phyloP scores from a whole-genome alignment of 73 alveolate species.

The Paramecium biaurelia region DNA sequence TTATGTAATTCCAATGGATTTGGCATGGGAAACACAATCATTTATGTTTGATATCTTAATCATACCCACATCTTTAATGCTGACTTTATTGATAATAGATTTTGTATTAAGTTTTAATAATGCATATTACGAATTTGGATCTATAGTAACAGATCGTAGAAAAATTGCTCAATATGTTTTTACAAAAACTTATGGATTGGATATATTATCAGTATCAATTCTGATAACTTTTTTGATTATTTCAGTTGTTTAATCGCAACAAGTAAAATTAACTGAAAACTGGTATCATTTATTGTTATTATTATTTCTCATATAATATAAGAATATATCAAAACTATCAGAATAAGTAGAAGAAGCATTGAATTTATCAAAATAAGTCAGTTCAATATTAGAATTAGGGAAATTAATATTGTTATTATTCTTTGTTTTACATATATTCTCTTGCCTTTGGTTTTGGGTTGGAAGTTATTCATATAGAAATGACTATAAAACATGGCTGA shows the following conservation, averaged over 20 bases:
- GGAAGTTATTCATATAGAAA: not conserved
- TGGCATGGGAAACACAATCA: conserved; percentile 11
- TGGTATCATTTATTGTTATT: conserved; percentile 25
- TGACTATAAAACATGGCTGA: not conserved
- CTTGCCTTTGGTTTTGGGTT: conserved; percentile 25
- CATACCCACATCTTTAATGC: not conserved
- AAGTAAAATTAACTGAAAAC: not conserved
- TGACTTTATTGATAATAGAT: not conserved
- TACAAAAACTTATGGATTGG: not conserved
- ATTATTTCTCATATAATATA: not conserved
- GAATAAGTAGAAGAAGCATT: conserved; percentile 2
- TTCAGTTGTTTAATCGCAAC: not conserved
- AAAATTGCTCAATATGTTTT: conserved; percentile 9
- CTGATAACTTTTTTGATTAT: not conserved
- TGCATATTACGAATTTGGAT: conserved; percentile 38
- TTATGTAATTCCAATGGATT: conserved; percentile 16
- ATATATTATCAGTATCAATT: not conserved
- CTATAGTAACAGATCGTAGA: conserved; percentile 1
- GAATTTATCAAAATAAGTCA: conserved; percentile 23
- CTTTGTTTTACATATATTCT: conserved; percentile 24
- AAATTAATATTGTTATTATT: not conserved
- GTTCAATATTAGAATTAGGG: conserved; percentile 17
- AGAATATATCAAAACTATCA: conserved; percentile 13
- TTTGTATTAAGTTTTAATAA: conserved; percentile 37
- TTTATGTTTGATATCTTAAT: conserved; percentile 4